Evolutionary conservation across 1,139 yeast genomes (phyloP).

Genomic region (Suhomyces coccinellae): DNA sequence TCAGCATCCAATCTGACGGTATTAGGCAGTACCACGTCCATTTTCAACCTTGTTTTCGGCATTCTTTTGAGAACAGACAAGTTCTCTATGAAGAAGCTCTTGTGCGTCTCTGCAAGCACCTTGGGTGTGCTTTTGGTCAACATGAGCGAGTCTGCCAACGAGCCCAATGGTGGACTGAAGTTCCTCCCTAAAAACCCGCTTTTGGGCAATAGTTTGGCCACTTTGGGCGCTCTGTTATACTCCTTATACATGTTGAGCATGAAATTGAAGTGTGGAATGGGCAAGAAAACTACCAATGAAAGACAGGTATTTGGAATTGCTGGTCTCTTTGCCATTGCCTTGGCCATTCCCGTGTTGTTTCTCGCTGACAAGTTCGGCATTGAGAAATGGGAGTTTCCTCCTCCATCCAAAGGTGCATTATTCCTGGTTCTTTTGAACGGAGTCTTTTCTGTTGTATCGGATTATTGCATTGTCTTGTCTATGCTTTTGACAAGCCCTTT

Average conservation of each 20-base stretch:
- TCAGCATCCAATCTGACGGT: constrained; percentile 57
- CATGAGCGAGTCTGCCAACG: constrained; percentile 30
- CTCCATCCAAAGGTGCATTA: constrained; percentile 35
- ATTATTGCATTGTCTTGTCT: constrained; percentile 50
- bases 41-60: constrained; percentile 51
- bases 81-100: constrained; percentile 41
- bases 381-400: constrained; percentile 46
- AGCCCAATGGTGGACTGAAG: constrained; percentile 22
- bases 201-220: constrained; percentile 48
- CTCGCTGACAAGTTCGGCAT: constrained; percentile 34
- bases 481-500: constrained; percentile 56
- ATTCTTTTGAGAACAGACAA: constrained; percentile 39
- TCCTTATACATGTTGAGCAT: constrained; percentile 46
- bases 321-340: constrained; percentile 41
- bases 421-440: constrained; percentile 43
- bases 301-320: constrained; percentile 48
- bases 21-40: constrained; percentile 51
- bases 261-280: constrained; percentile 46
- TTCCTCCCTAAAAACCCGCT: constrained; percentile 40
- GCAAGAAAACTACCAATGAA: constrained; percentile 47
- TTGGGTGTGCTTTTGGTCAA: constrained; percentile 52
- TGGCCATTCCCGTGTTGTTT: constrained; percentile 41
- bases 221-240: constrained; percentile 49
- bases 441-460: constrained; percentile 48
- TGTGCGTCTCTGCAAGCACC: constrained; percentile 47